Percentiles rank a stretch among this genome's conserved stretches.
Conservation (phyloP, 1,139 yeast species). For the Suhomyces ambrosiae region DNA sequence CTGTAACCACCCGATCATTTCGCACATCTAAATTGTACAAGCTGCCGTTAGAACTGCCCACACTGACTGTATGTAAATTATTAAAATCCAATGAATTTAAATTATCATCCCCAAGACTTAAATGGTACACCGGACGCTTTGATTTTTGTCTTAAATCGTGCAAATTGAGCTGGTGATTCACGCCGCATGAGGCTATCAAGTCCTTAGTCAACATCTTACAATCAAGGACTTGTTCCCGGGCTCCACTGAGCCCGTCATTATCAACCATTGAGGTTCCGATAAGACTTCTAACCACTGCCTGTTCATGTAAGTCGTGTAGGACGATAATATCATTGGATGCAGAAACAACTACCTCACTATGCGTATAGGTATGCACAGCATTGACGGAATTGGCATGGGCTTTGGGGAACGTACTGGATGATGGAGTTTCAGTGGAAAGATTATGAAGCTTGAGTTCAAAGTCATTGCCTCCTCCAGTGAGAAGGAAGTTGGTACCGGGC, state of each 20-base stretch:
- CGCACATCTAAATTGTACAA: slow-evolving; percentile 33
- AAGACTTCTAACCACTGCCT: slow-evolving; percentile 12
- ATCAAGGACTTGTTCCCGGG: slow-evolving; percentile 19
- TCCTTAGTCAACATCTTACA: slow-evolving; percentile 17
- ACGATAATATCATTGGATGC: slow-evolving; percentile 17
- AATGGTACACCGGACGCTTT: slow-evolving; percentile 19
- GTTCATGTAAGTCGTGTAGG: slow-evolving; percentile 20
- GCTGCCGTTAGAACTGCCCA: slow-evolving; percentile 34
- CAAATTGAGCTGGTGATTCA: slow-evolving; percentile 22
- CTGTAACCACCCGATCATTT: slow-evolving; percentile 19
- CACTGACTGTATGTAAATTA: slow-evolving; percentile 15
- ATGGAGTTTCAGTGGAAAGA: slow-evolving; percentile 12
- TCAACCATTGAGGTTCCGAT: slow-evolving; percentile 1
- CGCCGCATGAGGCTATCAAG: slow-evolving; percentile 31
- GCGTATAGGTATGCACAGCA: slow-evolving; percentile 17
- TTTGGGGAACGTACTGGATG: slow-evolving; percentile 19
- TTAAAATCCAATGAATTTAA: slow-evolving; percentile 27
- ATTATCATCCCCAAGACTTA: slow-evolving; percentile 31
- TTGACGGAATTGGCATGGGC: slow-evolving; percentile 23
- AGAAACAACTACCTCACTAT: slow-evolving; percentile 14
- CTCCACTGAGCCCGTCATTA: slow-evolving; percentile 1
- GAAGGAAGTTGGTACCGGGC: slow-evolving; percentile 20
- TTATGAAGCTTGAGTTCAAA: slow-evolving; percentile 21
- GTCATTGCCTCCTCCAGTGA: slow-evolving; percentile 31
- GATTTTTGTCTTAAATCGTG: slow-evolving; percentile 21